phyloP scores from a whole-genome alignment of 768 basidiomycete genomes.

The Auricularia sp. region DNA sequence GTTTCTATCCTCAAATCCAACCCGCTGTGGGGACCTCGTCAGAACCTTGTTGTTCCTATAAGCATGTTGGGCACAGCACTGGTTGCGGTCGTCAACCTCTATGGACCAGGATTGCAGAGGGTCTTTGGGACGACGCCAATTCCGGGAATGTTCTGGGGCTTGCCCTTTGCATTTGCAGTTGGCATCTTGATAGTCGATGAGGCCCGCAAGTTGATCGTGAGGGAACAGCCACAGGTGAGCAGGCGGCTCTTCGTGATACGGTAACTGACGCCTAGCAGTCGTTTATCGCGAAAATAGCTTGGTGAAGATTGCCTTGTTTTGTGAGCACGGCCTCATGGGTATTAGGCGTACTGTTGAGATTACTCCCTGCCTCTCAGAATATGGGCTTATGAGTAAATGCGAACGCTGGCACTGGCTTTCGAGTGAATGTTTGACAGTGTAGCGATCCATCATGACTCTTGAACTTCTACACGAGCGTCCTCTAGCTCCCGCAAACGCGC shows the following conservation, averaged over 20 bases:
- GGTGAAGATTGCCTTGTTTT: not conserved
- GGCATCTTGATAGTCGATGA: conserved; percentile 34
- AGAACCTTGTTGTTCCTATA: conserved; percentile 28
- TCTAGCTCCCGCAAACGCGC: too few species aligned
- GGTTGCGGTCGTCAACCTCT: conserved; percentile 33
- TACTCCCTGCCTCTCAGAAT: not conserved
- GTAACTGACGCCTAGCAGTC: conserved; percentile 1
- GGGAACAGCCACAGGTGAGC: conserved; percentile 32
- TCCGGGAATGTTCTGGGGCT: conserved; percentile 38
- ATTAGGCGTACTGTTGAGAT: not conserved
- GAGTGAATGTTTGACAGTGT: too few species aligned
- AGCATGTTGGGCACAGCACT: conserved; percentile 32
- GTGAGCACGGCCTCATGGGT: not conserved
- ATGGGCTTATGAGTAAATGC: too few species aligned
- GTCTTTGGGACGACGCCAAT: conserved; percentile 36
- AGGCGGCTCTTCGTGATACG: not conserved
- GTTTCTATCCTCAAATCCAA: conserved; percentile 34
- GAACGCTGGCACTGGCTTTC: too few species aligned
- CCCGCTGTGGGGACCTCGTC: conserved; percentile 37
- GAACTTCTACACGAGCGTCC: too few species aligned
- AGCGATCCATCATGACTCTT: too few species aligned
- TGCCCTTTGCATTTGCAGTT: conserved; percentile 34
- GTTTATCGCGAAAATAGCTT: not conserved
- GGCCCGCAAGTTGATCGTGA: conserved; percentile 33
- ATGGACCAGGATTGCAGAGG: conserved; percentile 33